Percentiles rank a stretch among this genome's conserved stretches.
Evolutionary conservation across 371 early-diverging fungal genomes (phyloP).

Genomic region (Coemansia sp.): DNA sequence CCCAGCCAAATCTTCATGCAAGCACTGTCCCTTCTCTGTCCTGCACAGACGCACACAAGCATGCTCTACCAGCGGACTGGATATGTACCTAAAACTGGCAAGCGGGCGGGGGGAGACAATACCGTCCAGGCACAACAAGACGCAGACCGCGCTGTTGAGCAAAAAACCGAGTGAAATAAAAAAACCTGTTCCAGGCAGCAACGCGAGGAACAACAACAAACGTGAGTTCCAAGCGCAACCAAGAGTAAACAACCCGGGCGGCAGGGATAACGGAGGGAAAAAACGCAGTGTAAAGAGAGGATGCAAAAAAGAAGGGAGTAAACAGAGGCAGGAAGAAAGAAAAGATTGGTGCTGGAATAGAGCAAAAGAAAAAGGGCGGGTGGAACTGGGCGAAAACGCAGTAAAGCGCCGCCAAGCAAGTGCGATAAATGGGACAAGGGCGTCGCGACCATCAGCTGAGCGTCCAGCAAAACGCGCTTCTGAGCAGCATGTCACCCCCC

Average conservation of each 20-base stretch:
- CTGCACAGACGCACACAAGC: too few species aligned
- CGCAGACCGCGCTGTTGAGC: too few species aligned
- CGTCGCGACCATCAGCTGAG: not conserved
- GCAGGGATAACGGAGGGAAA: not conserved
- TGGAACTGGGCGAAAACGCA: not conserved
- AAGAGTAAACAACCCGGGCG: not conserved
- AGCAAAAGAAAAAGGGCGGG: conserved; percentile 2
- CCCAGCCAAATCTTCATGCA: not conserved
- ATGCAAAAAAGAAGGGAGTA: not conserved
- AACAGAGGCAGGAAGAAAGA: not conserved
- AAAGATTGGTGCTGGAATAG: conserved; percentile 11
- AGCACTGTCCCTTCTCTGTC: not conserved
- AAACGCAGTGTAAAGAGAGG: not conserved
- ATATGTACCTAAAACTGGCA: too few species aligned
- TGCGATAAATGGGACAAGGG: not conserved
- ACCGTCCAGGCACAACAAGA: too few species aligned
- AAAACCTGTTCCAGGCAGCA: too few species aligned
- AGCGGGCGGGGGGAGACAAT: too few species aligned
- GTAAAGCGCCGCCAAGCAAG: conserved; percentile 2
- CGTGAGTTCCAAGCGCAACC: too few species aligned
- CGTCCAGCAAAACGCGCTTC: not conserved
- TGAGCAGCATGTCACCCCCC: not conserved
- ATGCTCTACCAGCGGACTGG: too few species aligned
- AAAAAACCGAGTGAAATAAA: too few species aligned
- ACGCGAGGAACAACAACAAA: too few species aligned